A percentile compares a stretch with the other conserved stretches of the same genome.
These are phyloP conservation scores for Fusarium sp. DNA, from an alignment of 2,329 filamentous ascomycete genomes.

Conservation along the genomic window DNA sequence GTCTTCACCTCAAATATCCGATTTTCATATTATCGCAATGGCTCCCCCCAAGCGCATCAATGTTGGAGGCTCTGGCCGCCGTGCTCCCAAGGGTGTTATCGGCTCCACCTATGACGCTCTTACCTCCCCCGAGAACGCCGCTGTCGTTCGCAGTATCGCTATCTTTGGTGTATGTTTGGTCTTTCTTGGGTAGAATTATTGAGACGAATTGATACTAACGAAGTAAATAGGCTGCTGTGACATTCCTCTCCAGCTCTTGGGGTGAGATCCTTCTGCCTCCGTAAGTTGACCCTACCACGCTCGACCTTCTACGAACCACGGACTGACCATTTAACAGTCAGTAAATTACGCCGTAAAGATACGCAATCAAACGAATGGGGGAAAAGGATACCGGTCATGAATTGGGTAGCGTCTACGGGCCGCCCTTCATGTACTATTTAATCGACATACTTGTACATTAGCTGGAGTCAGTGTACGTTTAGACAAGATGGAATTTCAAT, in stretches of 20 bases:
- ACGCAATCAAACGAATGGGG: conserved; percentile 10
- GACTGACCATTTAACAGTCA: conserved; percentile 40
- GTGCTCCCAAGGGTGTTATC: conserved; percentile 65
- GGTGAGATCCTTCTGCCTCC: conserved; percentile 76
- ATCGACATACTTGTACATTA: conserved; percentile 49
- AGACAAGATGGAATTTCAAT: conserved; percentile 37
- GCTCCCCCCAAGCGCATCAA: conserved; percentile 73
- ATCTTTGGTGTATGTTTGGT: conserved; percentile 73
- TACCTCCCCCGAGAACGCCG: conserved; percentile 76
- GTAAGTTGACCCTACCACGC: conserved; percentile 55
- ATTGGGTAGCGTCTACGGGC: not conserved
- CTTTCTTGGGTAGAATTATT: not conserved
- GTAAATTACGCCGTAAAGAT: conserved; percentile 40
- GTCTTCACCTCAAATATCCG: not conserved
- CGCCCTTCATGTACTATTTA: conserved; percentile 29
- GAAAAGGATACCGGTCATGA: conserved; percentile 5
- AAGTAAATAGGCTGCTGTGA: conserved; percentile 68
- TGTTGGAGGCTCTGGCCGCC: conserved; percentile 58
- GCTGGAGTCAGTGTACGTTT: conserved; percentile 49
- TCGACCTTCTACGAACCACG: not conserved
- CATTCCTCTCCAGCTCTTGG: conserved; percentile 76
- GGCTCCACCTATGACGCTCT: conserved; percentile 71
- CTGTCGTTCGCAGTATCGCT: conserved; percentile 75
- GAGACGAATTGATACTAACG: conserved; percentile 10
- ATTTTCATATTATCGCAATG: conserved; percentile 61